Percentiles rank a stretch among this genome's conserved stretches.
These are phyloP conservation scores for Aspergillus viridinutans DNA, from an alignment of 2,329 filamentous ascomycete species.

Conservation along the genomic window DNA sequence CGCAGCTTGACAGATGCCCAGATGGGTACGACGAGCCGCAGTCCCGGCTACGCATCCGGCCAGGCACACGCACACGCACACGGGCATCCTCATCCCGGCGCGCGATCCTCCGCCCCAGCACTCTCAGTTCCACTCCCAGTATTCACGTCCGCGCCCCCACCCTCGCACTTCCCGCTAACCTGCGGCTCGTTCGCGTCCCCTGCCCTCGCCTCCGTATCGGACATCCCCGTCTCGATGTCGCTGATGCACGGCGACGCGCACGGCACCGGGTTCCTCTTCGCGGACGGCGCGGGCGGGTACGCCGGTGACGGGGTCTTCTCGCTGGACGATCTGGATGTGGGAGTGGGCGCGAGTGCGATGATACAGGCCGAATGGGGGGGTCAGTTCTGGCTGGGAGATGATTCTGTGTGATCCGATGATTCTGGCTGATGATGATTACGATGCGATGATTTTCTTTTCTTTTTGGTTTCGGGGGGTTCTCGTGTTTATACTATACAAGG, in stretches of 20 bases:
- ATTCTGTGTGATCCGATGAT: conserved; percentile 6
- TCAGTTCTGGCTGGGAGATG: conserved; percentile 5
- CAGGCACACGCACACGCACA: neutral
- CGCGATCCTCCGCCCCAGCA: neutral
- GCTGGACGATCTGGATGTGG: conserved; percentile 5
- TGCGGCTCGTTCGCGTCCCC: neutral
- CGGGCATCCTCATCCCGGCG: neutral
- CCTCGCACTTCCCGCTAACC: conserved; percentile 1
- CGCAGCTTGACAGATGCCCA: no score
- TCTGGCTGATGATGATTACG: neutral
- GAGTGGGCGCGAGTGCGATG: neutral
- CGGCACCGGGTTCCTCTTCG: neutral
- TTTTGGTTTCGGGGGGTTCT: no score
- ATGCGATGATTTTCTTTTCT: neutral
- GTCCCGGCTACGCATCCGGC: neutral
- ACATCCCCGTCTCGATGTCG: neutral
- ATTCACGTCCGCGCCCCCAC: neutral
- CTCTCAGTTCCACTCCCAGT: neutral
- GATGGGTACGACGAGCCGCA: neutral
- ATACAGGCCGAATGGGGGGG: conserved; percentile 4
- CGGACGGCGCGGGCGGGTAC: neutral
- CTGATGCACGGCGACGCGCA: neutral
- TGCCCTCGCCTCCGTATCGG: neutral
- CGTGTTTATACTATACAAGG: no score
- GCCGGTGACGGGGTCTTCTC: neutral